Percentiles rank a stretch among this genome's conserved stretches.
phyloP scores from a whole-genome alignment of 2,329 filamentous ascomycete species.

The Stemphylium beticola region DNA sequence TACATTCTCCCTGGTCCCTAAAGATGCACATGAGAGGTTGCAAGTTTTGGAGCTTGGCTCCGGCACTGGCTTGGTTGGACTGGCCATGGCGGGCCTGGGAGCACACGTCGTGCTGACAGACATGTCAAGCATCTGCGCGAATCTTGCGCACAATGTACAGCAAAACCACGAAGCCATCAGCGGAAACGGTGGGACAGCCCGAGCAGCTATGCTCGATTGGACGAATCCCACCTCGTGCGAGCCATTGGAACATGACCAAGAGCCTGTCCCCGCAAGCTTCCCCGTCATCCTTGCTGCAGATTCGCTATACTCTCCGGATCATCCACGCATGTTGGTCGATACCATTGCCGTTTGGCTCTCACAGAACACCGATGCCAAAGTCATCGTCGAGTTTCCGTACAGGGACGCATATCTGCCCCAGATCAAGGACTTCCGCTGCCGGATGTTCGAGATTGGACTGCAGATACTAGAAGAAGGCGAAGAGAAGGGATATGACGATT shows the following conservation, averaged over 20 bases:
- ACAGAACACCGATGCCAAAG: slow-evolving; percentile 63
- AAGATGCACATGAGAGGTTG: slow-evolving; percentile 2
- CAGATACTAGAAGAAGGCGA: slow-evolving; percentile 65
- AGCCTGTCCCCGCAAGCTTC: slow-evolving; percentile 41
- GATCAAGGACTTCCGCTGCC: slow-evolving; percentile 65
- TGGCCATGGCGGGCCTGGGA: slow-evolving; percentile 78
- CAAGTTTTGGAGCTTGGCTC: slow-evolving; percentile 79
- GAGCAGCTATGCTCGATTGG: slow-evolving; percentile 78
- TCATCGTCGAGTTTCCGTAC: slow-evolving; percentile 80
- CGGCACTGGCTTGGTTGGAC: slow-evolving; percentile 87
- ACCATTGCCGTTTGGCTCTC: slow-evolving; percentile 74
- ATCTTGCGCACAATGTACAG: slow-evolving; percentile 75
- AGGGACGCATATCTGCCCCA: slow-evolving; percentile 74
- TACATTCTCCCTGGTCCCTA: slow-evolving; percentile 32
- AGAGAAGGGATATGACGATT: slow-evolving; percentile 74
- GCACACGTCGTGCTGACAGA: slow-evolving; percentile 78
- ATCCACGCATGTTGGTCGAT: slow-evolving; percentile 74
- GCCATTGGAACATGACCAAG: slow-evolving; percentile 16
- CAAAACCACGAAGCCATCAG: slow-evolving; percentile 66
- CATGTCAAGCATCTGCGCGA: slow-evolving; percentile 80
- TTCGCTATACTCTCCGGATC: slow-evolving; percentile 82
- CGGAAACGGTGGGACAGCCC: slow-evolving; percentile 62
- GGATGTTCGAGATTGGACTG: slow-evolving; percentile 64
- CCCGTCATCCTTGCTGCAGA: slow-evolving; percentile 81
- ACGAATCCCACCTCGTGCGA: slow-evolving; percentile 59